Evolutionary conservation across 1,139 yeast species (phyloP).

Genomic region (Yamadazyma epiphylla): DNA sequence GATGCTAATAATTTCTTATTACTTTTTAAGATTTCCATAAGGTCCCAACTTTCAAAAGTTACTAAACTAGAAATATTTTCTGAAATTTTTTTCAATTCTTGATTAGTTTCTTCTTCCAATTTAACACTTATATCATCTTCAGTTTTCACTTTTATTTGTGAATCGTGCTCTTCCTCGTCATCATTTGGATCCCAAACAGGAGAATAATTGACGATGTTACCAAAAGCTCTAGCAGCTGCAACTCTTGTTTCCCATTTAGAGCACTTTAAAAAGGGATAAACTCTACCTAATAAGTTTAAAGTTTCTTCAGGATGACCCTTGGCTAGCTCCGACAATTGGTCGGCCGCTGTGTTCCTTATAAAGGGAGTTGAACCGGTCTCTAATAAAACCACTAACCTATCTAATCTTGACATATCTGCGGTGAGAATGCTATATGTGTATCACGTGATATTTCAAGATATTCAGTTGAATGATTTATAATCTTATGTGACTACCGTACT

Average conservation of each 20-base stretch:
- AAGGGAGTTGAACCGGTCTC: conserved; percentile 96
- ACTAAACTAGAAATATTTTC: conserved; percentile 48
- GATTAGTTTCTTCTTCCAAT: conserved; percentile 38
- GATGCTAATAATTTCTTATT: conserved; percentile 73
- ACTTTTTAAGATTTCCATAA: conserved; percentile 59
- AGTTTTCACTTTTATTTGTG: conserved; percentile 7
- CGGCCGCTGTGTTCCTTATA: conserved; percentile 95
- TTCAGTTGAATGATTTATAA: no score
- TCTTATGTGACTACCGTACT: no score
- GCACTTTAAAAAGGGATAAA: conserved; percentile 81
- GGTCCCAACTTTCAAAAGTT: conserved; percentile 59
- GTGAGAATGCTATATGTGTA: no score
- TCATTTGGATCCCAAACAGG: conserved; percentile 82
- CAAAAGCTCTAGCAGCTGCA: conserved; percentile 92
- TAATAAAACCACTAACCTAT: conserved; percentile 70
- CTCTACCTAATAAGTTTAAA: conserved; percentile 77
- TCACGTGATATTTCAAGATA: no score
- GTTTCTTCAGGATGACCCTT: conserved; percentile 94
- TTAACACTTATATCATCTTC: conserved; percentile 13
- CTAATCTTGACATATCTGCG: conserved; percentile 57
- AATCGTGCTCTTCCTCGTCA: conserved; percentile 21
- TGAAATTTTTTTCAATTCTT: conserved; percentile 44
- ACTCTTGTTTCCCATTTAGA: conserved; percentile 95
- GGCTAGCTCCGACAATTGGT: conserved; percentile 91
- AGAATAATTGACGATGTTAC: conserved; percentile 83